Evolutionary conservation across 2,329 filamentous ascomycete genomes (phyloP).

Genomic region (Colletotrichum horii): DNA sequence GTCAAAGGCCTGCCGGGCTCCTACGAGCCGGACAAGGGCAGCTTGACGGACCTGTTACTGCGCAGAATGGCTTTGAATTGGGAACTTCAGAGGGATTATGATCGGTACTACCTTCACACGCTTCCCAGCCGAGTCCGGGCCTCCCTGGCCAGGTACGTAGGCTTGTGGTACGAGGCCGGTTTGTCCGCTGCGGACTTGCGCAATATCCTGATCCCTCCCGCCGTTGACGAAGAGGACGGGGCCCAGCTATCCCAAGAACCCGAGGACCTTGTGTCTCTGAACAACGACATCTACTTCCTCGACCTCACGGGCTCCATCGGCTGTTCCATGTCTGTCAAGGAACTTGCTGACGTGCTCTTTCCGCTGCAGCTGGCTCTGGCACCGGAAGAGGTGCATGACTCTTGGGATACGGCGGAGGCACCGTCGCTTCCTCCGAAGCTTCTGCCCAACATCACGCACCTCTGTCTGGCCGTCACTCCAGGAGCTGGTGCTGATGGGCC

Average conservation of each 20-base stretch:
- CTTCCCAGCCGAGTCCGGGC: constrained; percentile 59
- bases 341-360: constrained; percentile 57
- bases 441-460: constrained; percentile 63
- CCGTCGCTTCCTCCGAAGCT: constrained; percentile 34
- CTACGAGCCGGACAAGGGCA: constrained; percentile 48
- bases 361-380: constrained; percentile 31
- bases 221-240: constrained; percentile 29
- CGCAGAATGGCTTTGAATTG: constrained; percentile 58
- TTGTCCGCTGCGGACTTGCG: constrained; percentile 56
- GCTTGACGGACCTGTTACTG: constrained; percentile 57
- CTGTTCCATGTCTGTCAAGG: constrained; percentile 54
- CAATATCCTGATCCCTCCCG: constrained; percentile 45
- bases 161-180: constrained; percentile 48
- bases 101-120: constrained; percentile 61
- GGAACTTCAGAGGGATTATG: constrained; percentile 59
- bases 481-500: constrained; percentile 2
- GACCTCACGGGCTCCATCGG: constrained; percentile 61
- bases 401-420: constrained; percentile 54
- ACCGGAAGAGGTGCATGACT: constrained; percentile 47
- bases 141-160: constrained; percentile 56
- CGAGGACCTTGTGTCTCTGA: constrained; percentile 31
- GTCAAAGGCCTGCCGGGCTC: constrained; percentile 46
- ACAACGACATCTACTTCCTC: constrained; percentile 54
- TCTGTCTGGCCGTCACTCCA: constrained; percentile 60
- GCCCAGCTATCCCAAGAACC: constrained; percentile 25